Conservation (phyloP, 805 yeast genomes). For the Ogataea pignaliae region DNA sequence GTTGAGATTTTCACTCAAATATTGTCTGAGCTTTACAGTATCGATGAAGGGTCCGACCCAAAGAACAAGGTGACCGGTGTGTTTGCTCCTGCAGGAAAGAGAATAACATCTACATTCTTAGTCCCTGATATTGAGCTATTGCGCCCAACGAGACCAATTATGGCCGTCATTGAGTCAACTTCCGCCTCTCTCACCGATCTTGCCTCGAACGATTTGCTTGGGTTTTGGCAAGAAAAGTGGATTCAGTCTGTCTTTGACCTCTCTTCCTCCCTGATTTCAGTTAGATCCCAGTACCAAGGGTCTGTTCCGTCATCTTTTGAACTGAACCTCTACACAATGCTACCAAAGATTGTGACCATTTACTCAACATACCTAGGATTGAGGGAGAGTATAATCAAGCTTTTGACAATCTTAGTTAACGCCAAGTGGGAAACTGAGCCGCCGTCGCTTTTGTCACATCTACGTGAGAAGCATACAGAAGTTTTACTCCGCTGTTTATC, state of each 20-base stretch:
- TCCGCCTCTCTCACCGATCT: slow-evolving; percentile 22
- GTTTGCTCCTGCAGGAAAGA: slow-evolving; percentile 45
- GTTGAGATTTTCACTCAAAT: slow-evolving; percentile 53
- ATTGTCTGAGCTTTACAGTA: slow-evolving; percentile 49
- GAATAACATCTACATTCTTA: slow-evolving; percentile 54
- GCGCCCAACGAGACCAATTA: slow-evolving; percentile 52
- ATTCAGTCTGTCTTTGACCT: slow-evolving; percentile 49
- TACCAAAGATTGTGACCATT: slow-evolving; percentile 53
- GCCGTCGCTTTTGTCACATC: slow-evolving; percentile 78
- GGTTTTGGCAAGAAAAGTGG: slow-evolving; percentile 47
- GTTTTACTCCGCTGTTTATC: slow-evolving; percentile 57
- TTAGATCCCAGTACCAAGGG: slow-evolving; percentile 45
- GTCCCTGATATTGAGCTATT: slow-evolving; percentile 43
- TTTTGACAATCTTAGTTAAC: slow-evolving; percentile 54
- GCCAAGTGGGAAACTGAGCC: slow-evolving; percentile 54
- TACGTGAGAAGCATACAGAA: slow-evolving; percentile 62
- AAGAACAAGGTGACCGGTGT: slow-evolving; percentile 42
- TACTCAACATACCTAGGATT: slow-evolving; percentile 48
- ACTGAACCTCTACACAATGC: slow-evolving; percentile 45
- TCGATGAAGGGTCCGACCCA: slow-evolving; percentile 37
- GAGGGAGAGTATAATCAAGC: slow-evolving; percentile 47
- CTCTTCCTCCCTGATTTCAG: slow-evolving; percentile 49
- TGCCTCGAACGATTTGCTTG: slow-evolving; percentile 34
- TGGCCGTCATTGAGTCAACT: slow-evolving; percentile 45
- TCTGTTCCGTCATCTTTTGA: slow-evolving; percentile 64